These are phyloP conservation scores for Sphenostylis stenocarpa DNA, from an alignment of 306 rosid genomes.

Conservation along the genomic window DNA sequence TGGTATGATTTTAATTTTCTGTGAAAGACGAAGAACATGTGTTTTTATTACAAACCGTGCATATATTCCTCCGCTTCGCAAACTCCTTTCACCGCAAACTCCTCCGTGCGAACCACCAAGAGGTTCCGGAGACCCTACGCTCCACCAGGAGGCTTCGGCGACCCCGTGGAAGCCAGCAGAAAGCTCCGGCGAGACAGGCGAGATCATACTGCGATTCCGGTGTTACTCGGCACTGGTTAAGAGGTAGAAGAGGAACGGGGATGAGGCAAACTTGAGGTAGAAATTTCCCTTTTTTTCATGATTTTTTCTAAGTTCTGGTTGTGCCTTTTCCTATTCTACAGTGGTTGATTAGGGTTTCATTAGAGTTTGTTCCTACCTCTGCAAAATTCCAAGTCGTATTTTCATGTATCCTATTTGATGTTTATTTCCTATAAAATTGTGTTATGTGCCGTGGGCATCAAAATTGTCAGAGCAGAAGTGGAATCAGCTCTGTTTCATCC, in stretches of 20 bases:
- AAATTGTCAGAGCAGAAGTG: constrained; percentile 85
- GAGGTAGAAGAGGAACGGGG: neutral
- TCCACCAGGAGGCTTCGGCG: too few species aligned
- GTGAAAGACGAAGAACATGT: too few species aligned
- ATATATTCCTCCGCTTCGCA: too few species aligned
- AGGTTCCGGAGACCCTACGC: too few species aligned
- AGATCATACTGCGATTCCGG: too few species aligned
- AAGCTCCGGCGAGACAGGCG: too few species aligned
- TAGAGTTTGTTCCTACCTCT: neutral
- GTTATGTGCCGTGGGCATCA: constrained; percentile 82
- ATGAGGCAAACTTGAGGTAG: neutral
- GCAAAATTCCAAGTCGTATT: neutral
- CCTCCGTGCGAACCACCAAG: too few species aligned
- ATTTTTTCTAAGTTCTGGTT: neutral
- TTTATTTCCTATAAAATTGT: constrained; percentile 8
- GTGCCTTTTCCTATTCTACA: neutral
- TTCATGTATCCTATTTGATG: neutral
- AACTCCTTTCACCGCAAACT: too few species aligned
- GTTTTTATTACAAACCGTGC: too few species aligned
- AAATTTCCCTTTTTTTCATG: neutral
- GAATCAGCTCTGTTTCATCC: constrained; percentile 94
- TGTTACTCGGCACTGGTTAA: neutral
- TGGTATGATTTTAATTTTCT: too few species aligned
- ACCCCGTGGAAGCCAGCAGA: too few species aligned
- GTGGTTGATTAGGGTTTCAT: neutral